These are phyloP conservation scores for Talaromyces sp. DNA, from an alignment of 2,329 filamentous ascomycete genomes.

Conservation along the genomic window DNA sequence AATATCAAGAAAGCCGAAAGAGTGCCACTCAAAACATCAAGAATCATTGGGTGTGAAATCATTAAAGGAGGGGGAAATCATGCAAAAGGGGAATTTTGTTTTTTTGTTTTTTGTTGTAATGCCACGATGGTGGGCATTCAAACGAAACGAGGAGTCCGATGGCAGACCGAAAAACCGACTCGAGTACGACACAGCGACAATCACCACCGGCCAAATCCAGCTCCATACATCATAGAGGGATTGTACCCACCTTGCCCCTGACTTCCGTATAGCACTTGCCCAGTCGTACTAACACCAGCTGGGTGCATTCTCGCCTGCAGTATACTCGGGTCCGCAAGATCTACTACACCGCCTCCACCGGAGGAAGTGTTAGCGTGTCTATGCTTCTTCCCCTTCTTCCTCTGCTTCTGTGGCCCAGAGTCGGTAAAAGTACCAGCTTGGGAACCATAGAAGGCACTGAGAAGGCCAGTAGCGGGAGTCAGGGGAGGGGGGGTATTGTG, in stretches of 20 bases:
- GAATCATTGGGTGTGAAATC: constrained; percentile 16
- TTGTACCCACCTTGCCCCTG: constrained; percentile 92
- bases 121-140: constrained; percentile 15
- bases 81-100: constrained; percentile 12
- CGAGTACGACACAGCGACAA: constrained; percentile 22
- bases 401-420: constrained; percentile 85
- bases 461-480: constrained; percentile 85
- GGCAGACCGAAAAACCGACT: constrained; percentile 19
- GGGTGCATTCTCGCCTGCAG: constrained; percentile 96
- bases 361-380: constrained; percentile 99
- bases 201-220: constrained; percentile 66
- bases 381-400: constrained; percentile 99
- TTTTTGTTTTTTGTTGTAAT: constrained; percentile 13
- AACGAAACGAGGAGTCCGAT: constrained; percentile 3
- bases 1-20: constrained; percentile 9
- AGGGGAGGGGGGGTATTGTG: constrained; percentile 84
- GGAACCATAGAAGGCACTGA: constrained; percentile 86
- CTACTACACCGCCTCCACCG: constrained; percentile 98
- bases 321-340: constrained; percentile 99
- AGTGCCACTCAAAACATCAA: constrained; percentile 3
- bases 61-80: constrained; percentile 14
- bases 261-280: constrained; percentile 85
- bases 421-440: constrained; percentile 86
- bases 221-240: constrained; percentile 72
- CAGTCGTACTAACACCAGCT: constrained; percentile 69